Base-by-base conservation (phyloP, 2,329 filamentous ascomycete genomes). In the Pyricularia pennisetigena region DNA sequence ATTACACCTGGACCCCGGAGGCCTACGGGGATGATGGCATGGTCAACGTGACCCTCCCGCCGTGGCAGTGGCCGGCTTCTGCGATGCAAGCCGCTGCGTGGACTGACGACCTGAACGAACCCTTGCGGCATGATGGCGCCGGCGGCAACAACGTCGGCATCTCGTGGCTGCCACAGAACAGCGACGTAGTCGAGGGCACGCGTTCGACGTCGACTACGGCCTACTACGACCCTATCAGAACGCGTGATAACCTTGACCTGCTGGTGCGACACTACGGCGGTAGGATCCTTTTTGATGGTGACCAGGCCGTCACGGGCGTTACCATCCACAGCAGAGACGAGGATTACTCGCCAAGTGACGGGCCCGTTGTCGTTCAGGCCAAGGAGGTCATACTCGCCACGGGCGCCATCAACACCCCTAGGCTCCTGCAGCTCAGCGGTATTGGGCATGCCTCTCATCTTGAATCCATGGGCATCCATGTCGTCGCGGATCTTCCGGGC, bases 381-480 rank as follows among this genome's bases (percentile, higher is more conserved):
- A 69, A 65, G 20, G 86, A 89, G 71, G 80, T 88, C 5, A 81
- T 90, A 35, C 74, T 90, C 2, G 82, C 82, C 8, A 85, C 85
- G 0, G 88, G 88, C 0, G 82, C 80, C 49, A 76, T 84, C 63
- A 82, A 83, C 72, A 86, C 83, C 14, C 87, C 82, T 10, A 85
- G 83, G 75, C 78, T 86, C 16, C 80, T 84, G 30, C 86, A 89
- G 69, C 77, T 88, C 3, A 88, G 85, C 0, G 87, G 87, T 0
- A 81, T 90, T 66, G 87, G 87, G 16, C 67, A 68, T 23, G 61
- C 29, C 20, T 28, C 64, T 3, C 67, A 68, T 41, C 70, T 72
- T 16, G 29, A 69, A 14, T 49, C 35, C 23, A 54, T 67, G 5
- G 65, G 67, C 59, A 70, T 71, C 57, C 57, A 68, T 16, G 68